A percentile compares a stretch with the other conserved stretches of the same genome.
phyloP scores from a whole-genome alignment of 208 protist genomes.

The Acanthamoeba culbertsoni region DNA sequence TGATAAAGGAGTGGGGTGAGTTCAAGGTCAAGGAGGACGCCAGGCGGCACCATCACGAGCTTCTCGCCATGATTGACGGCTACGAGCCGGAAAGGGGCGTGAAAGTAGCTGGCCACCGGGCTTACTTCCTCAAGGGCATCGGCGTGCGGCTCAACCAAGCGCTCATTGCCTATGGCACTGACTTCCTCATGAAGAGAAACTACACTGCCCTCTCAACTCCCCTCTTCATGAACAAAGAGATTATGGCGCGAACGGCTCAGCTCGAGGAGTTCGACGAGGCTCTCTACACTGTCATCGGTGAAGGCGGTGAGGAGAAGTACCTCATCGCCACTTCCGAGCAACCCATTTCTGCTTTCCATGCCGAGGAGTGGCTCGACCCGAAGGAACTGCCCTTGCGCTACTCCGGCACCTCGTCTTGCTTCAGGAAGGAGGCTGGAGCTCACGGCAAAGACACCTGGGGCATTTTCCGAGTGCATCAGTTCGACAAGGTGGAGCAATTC shows the following conservation, averaged over 20 bases:
- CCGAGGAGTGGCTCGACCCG: slow-evolving; percentile 91
- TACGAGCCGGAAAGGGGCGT: slow-evolving; percentile 73
- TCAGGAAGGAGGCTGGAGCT: slow-evolving; percentile 97
- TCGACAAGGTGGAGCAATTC: slow-evolving; percentile 92
- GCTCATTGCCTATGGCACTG: slow-evolving; percentile 96
- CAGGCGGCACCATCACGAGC: slow-evolving; percentile 70
- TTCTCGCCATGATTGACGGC: slow-evolving; percentile 76
- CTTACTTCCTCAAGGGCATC: slow-evolving; percentile 97
- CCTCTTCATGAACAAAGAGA: slow-evolving; percentile 98
- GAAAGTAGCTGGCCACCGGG: slow-evolving; percentile 93
- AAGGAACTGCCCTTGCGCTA: slow-evolving; percentile 87
- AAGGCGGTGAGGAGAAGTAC: slow-evolving; percentile 98
- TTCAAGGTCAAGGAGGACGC: slow-evolving; percentile 65
- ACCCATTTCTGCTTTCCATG: slow-evolving; percentile 97
- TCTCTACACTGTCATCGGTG: slow-evolving; percentile 95
- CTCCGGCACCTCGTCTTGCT: slow-evolving; percentile 98
- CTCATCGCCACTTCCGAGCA: slow-evolving; percentile 99
- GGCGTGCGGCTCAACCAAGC: slow-evolving; percentile 97
- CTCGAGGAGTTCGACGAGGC: slow-evolving; percentile 97
- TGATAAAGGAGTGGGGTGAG: background rate
- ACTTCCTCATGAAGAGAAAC: slow-evolving; percentile 91
- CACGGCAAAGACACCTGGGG: slow-evolving; percentile 89
- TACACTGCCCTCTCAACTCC: slow-evolving; percentile 98
- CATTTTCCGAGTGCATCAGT: slow-evolving; percentile 94
- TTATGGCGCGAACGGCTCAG: slow-evolving; percentile 93